These are phyloP conservation scores for Schizothecium vesticola DNA, from an alignment of 495 filamentous ascomycete genomes.

Conservation along the genomic window DNA sequence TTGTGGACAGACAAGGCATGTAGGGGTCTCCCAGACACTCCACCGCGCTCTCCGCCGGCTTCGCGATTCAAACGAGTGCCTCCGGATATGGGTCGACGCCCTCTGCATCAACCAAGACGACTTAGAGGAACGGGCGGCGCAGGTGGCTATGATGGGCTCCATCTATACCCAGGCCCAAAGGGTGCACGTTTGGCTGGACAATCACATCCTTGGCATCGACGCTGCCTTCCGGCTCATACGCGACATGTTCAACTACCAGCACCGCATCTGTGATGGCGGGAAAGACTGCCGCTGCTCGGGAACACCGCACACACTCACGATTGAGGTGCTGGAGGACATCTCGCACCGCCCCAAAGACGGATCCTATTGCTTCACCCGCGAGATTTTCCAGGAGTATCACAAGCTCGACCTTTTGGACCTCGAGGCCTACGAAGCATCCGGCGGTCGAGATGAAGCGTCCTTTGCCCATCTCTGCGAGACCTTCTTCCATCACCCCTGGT, in stretches of 20 bases:
- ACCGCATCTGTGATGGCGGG: background rate
- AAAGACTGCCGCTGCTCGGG: background rate
- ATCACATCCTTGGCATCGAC: constrained; percentile 18
- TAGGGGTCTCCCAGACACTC: background rate
- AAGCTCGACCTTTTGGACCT: too few species aligned
- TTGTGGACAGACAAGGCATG: background rate
- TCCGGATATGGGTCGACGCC: constrained; percentile 2
- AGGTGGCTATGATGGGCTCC: constrained; percentile 22
- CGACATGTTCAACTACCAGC: constrained; percentile 2
- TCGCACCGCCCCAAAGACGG: too few species aligned
- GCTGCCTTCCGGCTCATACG: background rate
- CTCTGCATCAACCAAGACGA: constrained; percentile 20
- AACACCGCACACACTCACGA: background rate
- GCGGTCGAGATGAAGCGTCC: too few species aligned
- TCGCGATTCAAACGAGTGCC: background rate
- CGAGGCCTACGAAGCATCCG: too few species aligned
- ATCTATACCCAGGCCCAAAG: constrained; percentile 18
- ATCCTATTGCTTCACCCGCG: too few species aligned
- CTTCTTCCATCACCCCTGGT: constrained; percentile 9
- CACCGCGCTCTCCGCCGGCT: constrained; percentile 1
- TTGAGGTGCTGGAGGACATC: too few species aligned
- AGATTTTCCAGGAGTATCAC: too few species aligned
- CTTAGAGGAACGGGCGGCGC: constrained; percentile 17
- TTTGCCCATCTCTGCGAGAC: constrained; percentile 1
- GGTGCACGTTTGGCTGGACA: constrained; percentile 24